Evolutionary conservation across 2,329 filamentous ascomycete genomes (phyloP).

Genomic region (Diplodia sapinea): DNA sequence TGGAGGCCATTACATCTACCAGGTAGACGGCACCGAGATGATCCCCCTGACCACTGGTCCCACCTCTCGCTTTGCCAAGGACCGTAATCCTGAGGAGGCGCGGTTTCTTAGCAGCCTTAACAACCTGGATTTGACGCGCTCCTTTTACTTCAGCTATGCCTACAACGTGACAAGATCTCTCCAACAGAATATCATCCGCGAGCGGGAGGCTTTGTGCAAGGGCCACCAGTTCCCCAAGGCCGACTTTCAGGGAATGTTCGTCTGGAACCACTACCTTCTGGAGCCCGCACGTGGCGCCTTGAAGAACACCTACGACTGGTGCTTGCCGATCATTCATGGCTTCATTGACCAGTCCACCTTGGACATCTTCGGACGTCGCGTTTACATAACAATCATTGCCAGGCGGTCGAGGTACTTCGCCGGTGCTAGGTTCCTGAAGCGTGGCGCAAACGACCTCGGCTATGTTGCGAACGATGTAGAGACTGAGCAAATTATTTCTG

Average conservation of each 20-base stretch:
- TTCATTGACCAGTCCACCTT: slow-evolving; percentile 86
- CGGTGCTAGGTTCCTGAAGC: slow-evolving; percentile 90
- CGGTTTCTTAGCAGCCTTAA: slow-evolving; percentile 87
- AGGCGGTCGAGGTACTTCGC: slow-evolving; percentile 91
- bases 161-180: slow-evolving; percentile 94
- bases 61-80: slow-evolving; percentile 72
- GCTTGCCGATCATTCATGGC: slow-evolving; percentile 90
- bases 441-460: slow-evolving; percentile 90
- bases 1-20: slow-evolving; percentile 93
- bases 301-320: slow-evolving; percentile 91
- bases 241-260: slow-evolving; percentile 92
- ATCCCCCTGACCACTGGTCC: slow-evolving; percentile 79
- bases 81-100: slow-evolving; percentile 85
- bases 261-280: slow-evolving; percentile 93
- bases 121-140: slow-evolving; percentile 86
- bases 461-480: slow-evolving; percentile 99
- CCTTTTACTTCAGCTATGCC: slow-evolving; percentile 98
- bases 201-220: slow-evolving; percentile 72
- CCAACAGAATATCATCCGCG: slow-evolving; percentile 87
- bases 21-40: slow-evolving; percentile 91
- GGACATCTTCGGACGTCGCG: slow-evolving; percentile 80
- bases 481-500: slow-evolving; percentile 96
- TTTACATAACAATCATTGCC: slow-evolving; percentile 93
- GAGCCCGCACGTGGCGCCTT: slow-evolving; percentile 73
- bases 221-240: slow-evolving; percentile 66